Evolutionary conservation across 768 basidiomycete genomes (phyloP).

Genomic region (Collybiopsis luxurians): DNA sequence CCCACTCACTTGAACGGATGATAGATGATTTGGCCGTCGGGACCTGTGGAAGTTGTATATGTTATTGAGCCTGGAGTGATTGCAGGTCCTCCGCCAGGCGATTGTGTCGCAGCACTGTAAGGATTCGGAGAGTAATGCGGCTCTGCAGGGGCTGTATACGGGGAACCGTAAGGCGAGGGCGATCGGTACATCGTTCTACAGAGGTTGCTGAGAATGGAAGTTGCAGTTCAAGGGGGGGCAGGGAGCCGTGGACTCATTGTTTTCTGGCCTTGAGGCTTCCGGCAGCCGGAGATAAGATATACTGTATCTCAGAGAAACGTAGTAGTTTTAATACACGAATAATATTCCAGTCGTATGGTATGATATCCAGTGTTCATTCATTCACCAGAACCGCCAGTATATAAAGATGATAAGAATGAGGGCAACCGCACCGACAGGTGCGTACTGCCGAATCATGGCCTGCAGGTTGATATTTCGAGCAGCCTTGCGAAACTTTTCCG

Average conservation of each 20-base stretch:
- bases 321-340: background rate
- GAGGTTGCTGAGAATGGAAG: background rate
- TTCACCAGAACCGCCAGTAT: constrained; percentile 74
- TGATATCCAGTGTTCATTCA: too few relatives aligned
- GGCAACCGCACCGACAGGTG: constrained; percentile 81
- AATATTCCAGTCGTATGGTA: background rate
- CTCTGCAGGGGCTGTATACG: background rate
- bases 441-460: constrained; percentile 94
- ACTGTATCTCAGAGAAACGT: background rate
- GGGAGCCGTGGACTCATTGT: too few relatives aligned
- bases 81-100: constrained; percentile 32
- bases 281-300: background rate
- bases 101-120: constrained; percentile 12
- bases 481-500: constrained; percentile 95
- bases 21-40: constrained; percentile 63
- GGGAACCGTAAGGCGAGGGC: constrained; percentile 17
- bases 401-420: constrained; percentile 76
- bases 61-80: constrained; percentile 69
- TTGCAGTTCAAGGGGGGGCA: background rate
- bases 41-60: constrained; percentile 62
- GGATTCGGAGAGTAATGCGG: background rate
- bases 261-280: background rate
- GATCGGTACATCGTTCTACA: constrained; percentile 28
- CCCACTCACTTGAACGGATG: constrained; percentile 69
- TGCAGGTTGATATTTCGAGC: constrained; percentile 93